phyloP scores from a whole-genome alignment of 2,329 filamentous ascomycete species.

The Xylariaceae sp. region DNA sequence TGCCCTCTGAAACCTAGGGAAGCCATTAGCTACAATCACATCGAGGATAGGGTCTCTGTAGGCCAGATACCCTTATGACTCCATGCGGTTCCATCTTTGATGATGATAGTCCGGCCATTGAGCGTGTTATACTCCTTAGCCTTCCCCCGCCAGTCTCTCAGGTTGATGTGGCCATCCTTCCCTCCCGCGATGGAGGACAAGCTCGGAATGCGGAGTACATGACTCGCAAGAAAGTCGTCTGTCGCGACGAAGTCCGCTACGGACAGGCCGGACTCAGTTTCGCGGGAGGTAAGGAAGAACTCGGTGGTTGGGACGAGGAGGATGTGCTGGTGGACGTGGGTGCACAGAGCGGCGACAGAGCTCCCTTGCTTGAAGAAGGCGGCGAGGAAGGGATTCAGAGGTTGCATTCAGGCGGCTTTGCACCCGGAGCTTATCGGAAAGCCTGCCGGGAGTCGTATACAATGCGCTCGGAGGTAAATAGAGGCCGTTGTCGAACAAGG shows the following conservation, averaged over 20 bases:
- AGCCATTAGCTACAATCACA: constrained; percentile 12
- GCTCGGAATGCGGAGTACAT: constrained; percentile 79
- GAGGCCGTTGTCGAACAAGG: not conserved
- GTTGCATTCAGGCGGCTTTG: constrained; percentile 73
- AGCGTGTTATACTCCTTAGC: constrained; percentile 89
- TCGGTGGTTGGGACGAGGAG: constrained; percentile 92
- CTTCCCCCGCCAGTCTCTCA: constrained; percentile 85
- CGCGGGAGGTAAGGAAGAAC: constrained; percentile 79
- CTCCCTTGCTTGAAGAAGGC: constrained; percentile 87
- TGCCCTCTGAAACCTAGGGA: constrained; percentile 77
- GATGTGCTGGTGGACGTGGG: constrained; percentile 85
- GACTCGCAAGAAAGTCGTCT: constrained; percentile 93
- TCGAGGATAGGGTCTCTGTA: constrained; percentile 21
- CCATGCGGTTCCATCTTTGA: constrained; percentile 89
- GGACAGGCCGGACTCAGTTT: constrained; percentile 73
- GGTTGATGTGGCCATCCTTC: constrained; percentile 55
- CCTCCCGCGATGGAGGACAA: constrained; percentile 46
- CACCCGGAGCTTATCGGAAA: constrained; percentile 1
- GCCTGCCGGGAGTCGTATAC: not conserved
- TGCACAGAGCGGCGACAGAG: constrained; percentile 84
- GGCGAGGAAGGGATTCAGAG: constrained; percentile 96
- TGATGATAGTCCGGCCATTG: constrained; percentile 87
- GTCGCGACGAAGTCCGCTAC: constrained; percentile 78
- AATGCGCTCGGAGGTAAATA: constrained; percentile 3
- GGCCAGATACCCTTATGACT: constrained; percentile 78